Base-by-base conservation (phyloP, 495 filamentous ascomycete species). In the Oleoguttula mirabilis region DNA sequence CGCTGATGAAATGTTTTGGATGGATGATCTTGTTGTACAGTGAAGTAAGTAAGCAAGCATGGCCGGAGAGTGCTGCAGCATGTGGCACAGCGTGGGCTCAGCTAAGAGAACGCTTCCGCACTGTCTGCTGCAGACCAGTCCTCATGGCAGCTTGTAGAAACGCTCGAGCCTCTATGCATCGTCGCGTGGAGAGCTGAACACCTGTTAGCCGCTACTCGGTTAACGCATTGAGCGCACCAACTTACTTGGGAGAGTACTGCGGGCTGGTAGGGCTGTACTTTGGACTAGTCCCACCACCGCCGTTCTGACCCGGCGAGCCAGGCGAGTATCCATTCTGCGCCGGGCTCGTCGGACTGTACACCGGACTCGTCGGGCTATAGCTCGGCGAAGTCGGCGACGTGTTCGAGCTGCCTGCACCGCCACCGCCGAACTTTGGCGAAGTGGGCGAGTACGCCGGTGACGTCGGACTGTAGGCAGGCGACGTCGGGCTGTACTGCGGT, bases 371-470 rank as follows among this genome's bases (percentile, higher is more conserved):
- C 1, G 85, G 82, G 15, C 80, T 84, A 58, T 86, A 88, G 36
- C 67, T 79, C 23, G 88, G 87, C 30, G 84, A 92, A 0, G 84
- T 88, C 0, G 85, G 85, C 50, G 79, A 59, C 33, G 61, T 63
- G 24, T 21, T 23, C 21, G n/a, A 15, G 21, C 31, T 43, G 14
- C 25, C 41, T 17, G 27, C 48, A 43, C 52, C 25, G 43, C 47
- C 37, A n/a, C 34, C 41, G 23, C 44, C 44, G 54, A 31, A 56
- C 56, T 30, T 58, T 45, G 36, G 62, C 41, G 4, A 48, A 37
- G 54, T 61, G 45, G 35, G 54, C 45, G 39, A 60, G 62, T 39
- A 65, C 16, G 44, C 41, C 8, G 60, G 60, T 8, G 57, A 85
- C 58, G 76, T 75, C 7, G 76, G 76, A 24, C 67, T 73, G 55